A percentile compares a stretch with the other conserved stretches of the same genome.
These are phyloP conservation scores for Calonectria pauciramosa DNA, from an alignment of 2,329 filamentous ascomycete species.

Conservation along the genomic window DNA sequence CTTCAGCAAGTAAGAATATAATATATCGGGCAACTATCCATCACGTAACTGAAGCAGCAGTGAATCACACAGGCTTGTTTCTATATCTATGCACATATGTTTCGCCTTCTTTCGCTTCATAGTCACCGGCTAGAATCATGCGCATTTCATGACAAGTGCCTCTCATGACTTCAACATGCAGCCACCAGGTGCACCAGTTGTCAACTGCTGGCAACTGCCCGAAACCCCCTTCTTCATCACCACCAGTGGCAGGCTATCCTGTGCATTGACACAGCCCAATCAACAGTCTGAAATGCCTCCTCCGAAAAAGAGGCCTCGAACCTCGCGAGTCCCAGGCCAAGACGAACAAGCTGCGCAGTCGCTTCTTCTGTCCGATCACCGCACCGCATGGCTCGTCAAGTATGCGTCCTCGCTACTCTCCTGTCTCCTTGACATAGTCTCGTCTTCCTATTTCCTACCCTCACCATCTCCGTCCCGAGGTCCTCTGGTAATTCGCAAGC, in stretches of 20 bases:
- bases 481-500: background rate
- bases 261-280: background rate
- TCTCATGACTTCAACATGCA: background rate
- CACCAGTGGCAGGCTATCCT: background rate
- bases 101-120: background rate
- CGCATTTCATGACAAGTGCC: background rate
- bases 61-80: background rate
- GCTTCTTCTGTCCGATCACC: conserved; percentile 47
- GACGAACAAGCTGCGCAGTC: conserved; percentile 41
- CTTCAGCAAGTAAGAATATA: background rate
- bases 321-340: conserved; percentile 19
- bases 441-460: background rate
- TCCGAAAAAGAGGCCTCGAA: conserved; percentile 42
- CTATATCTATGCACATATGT: background rate
- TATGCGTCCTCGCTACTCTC: conserved; percentile 37
- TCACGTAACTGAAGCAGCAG: background rate
- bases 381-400: conserved; percentile 53
- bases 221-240: background rate
- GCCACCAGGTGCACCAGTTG: background rate
- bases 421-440: conserved; percentile 15
- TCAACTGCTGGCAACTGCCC: background rate
- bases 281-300: conserved; percentile 38
- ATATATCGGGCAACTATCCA: background rate
- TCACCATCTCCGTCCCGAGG: background rate
- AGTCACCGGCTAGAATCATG: background rate